phyloP scores from a whole-genome alignment of 495 filamentous ascomycete species.

The Aspergillus steynii region DNA sequence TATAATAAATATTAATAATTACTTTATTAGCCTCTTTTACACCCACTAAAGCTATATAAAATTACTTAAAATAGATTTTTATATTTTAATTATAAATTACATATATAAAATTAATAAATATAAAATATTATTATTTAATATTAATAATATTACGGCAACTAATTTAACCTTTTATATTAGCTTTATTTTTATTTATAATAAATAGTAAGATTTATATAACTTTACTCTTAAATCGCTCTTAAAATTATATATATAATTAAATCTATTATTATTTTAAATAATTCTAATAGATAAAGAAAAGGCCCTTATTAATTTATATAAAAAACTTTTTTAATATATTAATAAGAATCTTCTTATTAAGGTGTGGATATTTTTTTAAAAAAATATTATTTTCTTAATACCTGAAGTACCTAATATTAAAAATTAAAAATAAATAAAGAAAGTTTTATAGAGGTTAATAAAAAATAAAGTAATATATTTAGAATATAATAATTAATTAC shows the following conservation, averaged over 20 bases:
- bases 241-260: conserved; percentile 2
- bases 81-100: background rate
- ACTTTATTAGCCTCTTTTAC: background rate
- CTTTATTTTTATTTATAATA: conserved; percentile 3
- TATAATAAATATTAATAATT: background rate
- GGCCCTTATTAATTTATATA: background rate
- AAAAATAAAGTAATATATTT: too few species aligned
- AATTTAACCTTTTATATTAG: conserved; percentile 3
- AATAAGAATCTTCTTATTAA: background rate
- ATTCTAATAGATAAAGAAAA: background rate
- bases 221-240: background rate
- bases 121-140: background rate
- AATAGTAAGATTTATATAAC: background rate
- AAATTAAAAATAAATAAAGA: too few species aligned
- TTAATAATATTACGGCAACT: background rate
- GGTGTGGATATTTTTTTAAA: background rate
- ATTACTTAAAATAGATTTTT: background rate
- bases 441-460: too few species aligned
- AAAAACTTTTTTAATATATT: background rate
- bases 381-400: background rate
- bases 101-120: conserved; percentile 2
- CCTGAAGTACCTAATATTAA: too few species aligned
- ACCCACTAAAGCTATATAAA: background rate
- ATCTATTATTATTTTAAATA: background rate
- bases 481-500: too few species aligned